Evolutionary conservation across 177 flowering plant genomes (phyloP), one percentile per base, ranked within the genome.

Genomic region (Vitis hybrid): DNA sequence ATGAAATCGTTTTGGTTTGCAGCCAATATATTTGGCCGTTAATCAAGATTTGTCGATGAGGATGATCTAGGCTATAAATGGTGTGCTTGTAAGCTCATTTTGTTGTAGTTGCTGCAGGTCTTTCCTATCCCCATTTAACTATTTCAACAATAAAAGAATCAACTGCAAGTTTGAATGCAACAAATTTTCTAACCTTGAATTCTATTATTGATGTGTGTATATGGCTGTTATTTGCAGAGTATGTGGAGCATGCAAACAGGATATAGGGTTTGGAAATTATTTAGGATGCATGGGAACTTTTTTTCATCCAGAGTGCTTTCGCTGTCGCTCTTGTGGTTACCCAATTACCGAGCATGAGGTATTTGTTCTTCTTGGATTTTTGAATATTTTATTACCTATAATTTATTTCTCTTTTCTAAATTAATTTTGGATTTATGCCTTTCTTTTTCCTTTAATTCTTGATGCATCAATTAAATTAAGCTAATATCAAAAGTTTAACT

Each of bases 271-370:
- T 83, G 96, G 91, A 6, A 89, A 87, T 65, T 93, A 87, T 79
- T 80, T 95, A 69, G 93, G 89, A 77, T 91, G 91, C 78, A 83
- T 89, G 93, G 97, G 96, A 62, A 78, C 86, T 35, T 89, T 79
- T 70, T 95, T 87, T 79, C 99, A 95, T 72, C 98, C 99, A 9
- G 84, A 82, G 6, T 95, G 99, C 79, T 91, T 95, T 69, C 19
- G 93, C 54, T 95, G 99, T 72, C 85, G 64, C 71, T 72, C 86
- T 57, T 95, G 99, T 78, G 70, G 82, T 65, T 66, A 67, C 60
- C 92, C 93, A n/a, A 93, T 95, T 48, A 86, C 90, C 11, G 99
- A 95, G 71, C 81, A 79, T 68, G 97, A 95, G 98, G 99, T 95
- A 83, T 52, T 17, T 46, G 15, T 62, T 64, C 49, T 63, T n/a